Percentiles rank a stretch among this genome's conserved stretches.
phyloP scores from a whole-genome alignment of 768 basidiomycete genomes.

The Pisolithus microcarpus region DNA sequence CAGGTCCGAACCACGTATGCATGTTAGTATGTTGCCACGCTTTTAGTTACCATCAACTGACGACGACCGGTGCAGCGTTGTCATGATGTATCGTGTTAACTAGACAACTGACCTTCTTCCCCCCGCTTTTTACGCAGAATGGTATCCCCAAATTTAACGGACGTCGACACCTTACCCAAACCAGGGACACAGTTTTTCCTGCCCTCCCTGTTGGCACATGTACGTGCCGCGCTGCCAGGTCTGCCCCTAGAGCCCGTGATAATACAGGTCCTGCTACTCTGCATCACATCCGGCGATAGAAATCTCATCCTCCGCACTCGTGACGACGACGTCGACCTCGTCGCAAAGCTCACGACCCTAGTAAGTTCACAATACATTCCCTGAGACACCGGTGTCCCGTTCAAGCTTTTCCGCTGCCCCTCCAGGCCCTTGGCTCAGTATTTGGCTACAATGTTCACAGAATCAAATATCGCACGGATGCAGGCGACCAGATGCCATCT shows the following conservation, averaged over 20 bases:
- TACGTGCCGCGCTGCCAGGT: conserved; percentile 38
- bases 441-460: conserved; percentile 56
- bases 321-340: conserved; percentile 56
- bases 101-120: neutral
- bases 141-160: conserved; percentile 6
- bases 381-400: conserved; percentile 1
- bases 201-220: conserved; percentile 40
- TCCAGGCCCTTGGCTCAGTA: conserved; percentile 50
- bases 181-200: conserved; percentile 43
- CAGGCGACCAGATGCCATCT: conserved; percentile 13
- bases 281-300: conserved; percentile 53
- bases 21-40: neutral
- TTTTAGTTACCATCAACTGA: conserved; percentile 17
- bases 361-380: conserved; percentile 29
- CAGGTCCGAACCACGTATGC: too few relatives aligned
- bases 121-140: conserved; percentile 5
- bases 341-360: conserved; percentile 50
- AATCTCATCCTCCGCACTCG: conserved; percentile 58
- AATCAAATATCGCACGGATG: conserved; percentile 38
- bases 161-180: conserved; percentile 27
- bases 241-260: conserved; percentile 57
- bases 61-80: conserved; percentile 14
- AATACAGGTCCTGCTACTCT: conserved; percentile 59
- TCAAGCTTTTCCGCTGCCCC: conserved; percentile 6
- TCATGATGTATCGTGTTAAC: neutral